Evolutionary conservation across 495 filamentous ascomycete species (phyloP).

Genomic region (Pseudevernia furfuracea): DNA sequence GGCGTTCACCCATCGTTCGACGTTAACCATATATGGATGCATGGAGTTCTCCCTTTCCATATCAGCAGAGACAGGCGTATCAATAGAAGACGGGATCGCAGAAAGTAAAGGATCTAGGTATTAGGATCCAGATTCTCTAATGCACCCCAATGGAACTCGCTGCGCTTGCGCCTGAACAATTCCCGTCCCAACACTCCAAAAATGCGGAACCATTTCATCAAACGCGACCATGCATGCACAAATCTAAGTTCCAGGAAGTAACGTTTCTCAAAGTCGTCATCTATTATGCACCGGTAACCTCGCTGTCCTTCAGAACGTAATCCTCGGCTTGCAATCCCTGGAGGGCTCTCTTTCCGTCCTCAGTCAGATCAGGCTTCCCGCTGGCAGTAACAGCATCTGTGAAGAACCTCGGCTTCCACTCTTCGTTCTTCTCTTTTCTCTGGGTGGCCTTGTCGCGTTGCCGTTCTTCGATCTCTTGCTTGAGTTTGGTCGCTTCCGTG

Average conservation of each 20-base stretch:
- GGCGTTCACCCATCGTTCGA: background rate
- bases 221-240: slow-evolving; percentile 1
- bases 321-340: slow-evolving; percentile 56
- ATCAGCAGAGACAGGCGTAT: background rate
- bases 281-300: slow-evolving; percentile 28
- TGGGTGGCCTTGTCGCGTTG: slow-evolving; percentile 80
- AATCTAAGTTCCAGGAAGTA: background rate
- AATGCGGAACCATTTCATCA: slow-evolving; percentile 1
- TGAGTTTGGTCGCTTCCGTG: slow-evolving; percentile 72
- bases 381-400: slow-evolving; percentile 60
- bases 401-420: slow-evolving; percentile 90
- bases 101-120: background rate
- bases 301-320: slow-evolving; percentile 48
- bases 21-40: background rate
- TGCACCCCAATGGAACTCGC: background rate
- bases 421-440: slow-evolving; percentile 53
- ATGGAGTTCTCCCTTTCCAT: background rate
- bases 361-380: slow-evolving; percentile 71
- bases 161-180: background rate
- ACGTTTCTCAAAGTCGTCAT: background rate
- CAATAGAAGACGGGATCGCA: background rate
- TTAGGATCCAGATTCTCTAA: slow-evolving; percentile 2
- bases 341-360: slow-evolving; percentile 65
- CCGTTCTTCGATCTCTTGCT: slow-evolving; percentile 84
- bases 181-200: slow-evolving; percentile 3